Percentiles rank a stretch among this genome's conserved stretches.
Evolutionary conservation across 2,329 filamentous ascomycete genomes (phyloP).

Genomic region (Penicillium sp.): DNA sequence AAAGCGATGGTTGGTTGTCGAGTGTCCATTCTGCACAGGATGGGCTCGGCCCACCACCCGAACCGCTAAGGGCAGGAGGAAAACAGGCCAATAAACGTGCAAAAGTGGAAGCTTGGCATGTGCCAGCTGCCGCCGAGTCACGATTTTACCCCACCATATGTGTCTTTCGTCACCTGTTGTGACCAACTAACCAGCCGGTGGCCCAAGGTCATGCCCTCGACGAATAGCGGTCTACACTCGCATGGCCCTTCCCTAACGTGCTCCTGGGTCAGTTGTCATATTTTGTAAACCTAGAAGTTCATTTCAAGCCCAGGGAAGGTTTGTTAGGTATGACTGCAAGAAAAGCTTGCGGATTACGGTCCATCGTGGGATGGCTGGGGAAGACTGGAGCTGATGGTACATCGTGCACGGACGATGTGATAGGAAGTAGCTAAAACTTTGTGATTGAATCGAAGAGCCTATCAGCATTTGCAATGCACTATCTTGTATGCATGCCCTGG

Average conservation of each 20-base stretch:
- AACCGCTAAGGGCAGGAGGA: background rate
- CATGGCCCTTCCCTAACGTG: background rate
- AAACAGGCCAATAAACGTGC: background rate
- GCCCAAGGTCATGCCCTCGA: background rate
- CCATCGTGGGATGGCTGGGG: background rate
- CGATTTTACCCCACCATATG: background rate
- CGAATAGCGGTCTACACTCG: background rate
- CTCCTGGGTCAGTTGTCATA: background rate
- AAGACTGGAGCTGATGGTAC: background rate
- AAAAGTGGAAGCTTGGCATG: slow-evolving; percentile 5
- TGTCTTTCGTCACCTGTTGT: background rate
- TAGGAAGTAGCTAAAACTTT: background rate
- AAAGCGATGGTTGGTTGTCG: slow-evolving; percentile 9
- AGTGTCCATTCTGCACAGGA: background rate
- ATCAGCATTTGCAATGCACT: background rate
- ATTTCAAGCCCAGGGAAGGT: background rate
- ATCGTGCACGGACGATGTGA: background rate
- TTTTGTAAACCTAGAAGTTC: background rate
- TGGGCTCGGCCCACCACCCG: background rate
- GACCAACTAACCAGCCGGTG: background rate
- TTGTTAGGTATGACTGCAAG: background rate
- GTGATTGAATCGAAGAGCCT: background rate
- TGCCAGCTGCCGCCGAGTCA: slow-evolving; percentile 2
- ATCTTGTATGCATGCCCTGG: background rate
- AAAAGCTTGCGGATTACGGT: no score